phyloP scores from a whole-genome alignment of 495 filamentous ascomycete genomes.

The Aspergillus wentii region DNA sequence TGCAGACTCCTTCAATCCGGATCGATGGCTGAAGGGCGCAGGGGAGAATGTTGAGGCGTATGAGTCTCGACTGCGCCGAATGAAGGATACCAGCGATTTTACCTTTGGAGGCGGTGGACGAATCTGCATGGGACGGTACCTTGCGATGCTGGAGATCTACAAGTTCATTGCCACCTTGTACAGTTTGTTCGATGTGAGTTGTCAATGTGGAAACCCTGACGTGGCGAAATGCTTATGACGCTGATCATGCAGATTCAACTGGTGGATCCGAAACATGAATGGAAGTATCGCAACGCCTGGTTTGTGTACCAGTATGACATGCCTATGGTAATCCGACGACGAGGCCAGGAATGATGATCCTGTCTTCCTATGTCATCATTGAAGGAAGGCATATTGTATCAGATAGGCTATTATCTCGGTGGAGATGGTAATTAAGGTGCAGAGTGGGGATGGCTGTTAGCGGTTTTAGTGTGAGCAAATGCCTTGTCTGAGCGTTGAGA shows the following conservation, averaged over 20 bases:
- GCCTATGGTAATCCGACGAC: conserved; percentile 22
- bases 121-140: conserved; percentile 68
- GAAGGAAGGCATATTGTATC: too few relatives aligned
- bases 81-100: conserved; percentile 27
- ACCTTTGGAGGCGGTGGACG: conserved; percentile 62
- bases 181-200: conserved; percentile 57
- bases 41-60: too few relatives aligned
- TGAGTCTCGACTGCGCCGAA: too few relatives aligned
- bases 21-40: conserved; percentile 62
- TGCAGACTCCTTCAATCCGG: conserved; percentile 49
- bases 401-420: too few relatives aligned
- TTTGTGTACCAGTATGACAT: conserved; percentile 30
- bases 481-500: too few relatives aligned
- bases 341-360: too few relatives aligned
- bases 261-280: conserved; percentile 21
- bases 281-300: conserved; percentile 24
- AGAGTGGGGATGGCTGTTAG: too few relatives aligned
- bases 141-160: conserved; percentile 71
- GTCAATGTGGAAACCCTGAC: background rate
- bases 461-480: too few relatives aligned
- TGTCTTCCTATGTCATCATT: too few relatives aligned
- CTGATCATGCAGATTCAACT: conserved; percentile 16
- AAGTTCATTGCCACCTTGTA: conserved; percentile 73
- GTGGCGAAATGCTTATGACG: background rate
- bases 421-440: too few relatives aligned